Evolutionary conservation across 2,329 filamentous ascomycete species (phyloP).

Genomic region (Knoxdaviesia capensis): DNA sequence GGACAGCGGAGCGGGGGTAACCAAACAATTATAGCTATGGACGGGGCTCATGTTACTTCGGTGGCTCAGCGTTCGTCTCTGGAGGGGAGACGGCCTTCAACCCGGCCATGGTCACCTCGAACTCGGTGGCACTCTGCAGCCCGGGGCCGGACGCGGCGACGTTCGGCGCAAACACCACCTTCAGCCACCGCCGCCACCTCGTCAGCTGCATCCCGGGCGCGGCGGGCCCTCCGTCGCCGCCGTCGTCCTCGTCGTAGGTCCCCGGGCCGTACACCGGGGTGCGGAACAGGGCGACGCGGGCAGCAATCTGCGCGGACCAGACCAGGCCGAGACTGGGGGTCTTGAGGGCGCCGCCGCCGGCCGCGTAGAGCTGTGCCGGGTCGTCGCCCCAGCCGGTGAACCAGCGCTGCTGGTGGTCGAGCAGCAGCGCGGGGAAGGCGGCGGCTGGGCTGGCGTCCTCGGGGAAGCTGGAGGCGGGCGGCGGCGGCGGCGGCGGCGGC

Average conservation of each 20-base stretch:
- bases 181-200: slow-evolving; percentile 58
- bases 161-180: slow-evolving; percentile 79
- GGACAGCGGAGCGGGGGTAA: too few species aligned
- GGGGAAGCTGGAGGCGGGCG: slow-evolving; percentile 18
- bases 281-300: slow-evolving; percentile 65
- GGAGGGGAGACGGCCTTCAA: slow-evolving; percentile 15
- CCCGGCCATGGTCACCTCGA: slow-evolving; percentile 55
- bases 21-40: too few species aligned
- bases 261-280: slow-evolving; percentile 29
- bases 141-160: slow-evolving; percentile 29
- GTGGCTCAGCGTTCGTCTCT: too few species aligned
- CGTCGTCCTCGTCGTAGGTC: slow-evolving; percentile 19
- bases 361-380: slow-evolving; percentile 18
- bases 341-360: slow-evolving; percentile 30
- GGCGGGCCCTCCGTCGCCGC: slow-evolving; percentile 15
- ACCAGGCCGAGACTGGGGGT: slow-evolving; percentile 74
- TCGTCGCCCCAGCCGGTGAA: slow-evolving; percentile 90
- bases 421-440: slow-evolving; percentile 35
- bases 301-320: slow-evolving; percentile 78
- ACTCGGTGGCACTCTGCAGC: slow-evolving; percentile 37
- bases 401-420: slow-evolving; percentile 84
- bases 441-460: slow-evolving; percentile 7
- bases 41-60: too few species aligned
- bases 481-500: slow-evolving; percentile 13
- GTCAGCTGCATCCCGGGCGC: slow-evolving; percentile 19